Evolutionary conservation across 2,329 filamentous ascomycete genomes (phyloP).

Genomic region (Fusarium nelsonii): DNA sequence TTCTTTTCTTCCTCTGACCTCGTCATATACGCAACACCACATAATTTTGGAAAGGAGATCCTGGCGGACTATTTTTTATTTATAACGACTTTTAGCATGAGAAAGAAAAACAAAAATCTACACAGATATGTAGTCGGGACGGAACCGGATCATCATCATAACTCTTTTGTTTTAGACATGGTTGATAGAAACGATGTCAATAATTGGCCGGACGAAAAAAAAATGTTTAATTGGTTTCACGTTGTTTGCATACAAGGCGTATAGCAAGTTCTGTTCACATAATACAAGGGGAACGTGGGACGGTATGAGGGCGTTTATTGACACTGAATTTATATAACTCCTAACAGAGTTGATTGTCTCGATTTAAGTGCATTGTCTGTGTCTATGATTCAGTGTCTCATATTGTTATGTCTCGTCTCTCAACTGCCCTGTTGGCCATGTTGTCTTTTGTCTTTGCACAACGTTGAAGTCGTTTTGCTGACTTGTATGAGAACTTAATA

Average conservation of each 20-base stretch:
- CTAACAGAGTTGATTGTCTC: not conserved
- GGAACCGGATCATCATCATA: conserved; percentile 27
- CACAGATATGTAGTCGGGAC: conserved; percentile 43
- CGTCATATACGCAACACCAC: conserved; percentile 29
- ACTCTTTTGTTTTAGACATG: conserved; percentile 34
- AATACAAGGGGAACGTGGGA: conserved; percentile 1
- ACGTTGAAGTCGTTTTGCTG: not conserved
- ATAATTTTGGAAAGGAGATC: conserved; percentile 34
- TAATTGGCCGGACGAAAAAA: conserved; percentile 43
- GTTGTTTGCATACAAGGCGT: conserved; percentile 22
- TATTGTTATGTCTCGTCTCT: not conserved
- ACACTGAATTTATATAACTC: conserved; percentile 2
- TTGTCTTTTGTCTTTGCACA: not conserved
- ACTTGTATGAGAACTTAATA: not conserved
- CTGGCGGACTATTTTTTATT: conserved; percentile 24
- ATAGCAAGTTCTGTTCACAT: conserved; percentile 18
- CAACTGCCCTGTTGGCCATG: not conserved
- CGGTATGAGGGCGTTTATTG: conserved; percentile 20
- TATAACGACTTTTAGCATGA: conserved; percentile 49
- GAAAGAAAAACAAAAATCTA: conserved; percentile 44
- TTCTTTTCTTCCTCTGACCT: conserved; percentile 13
- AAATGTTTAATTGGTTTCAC: conserved; percentile 42
- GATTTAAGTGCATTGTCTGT: not conserved
- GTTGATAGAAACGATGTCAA: conserved; percentile 44
- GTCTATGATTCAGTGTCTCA: not conserved